These are phyloP conservation scores for Tanacetum coccineum DNA, from an alignment of 129 eudicot genomes.

Conservation along the genomic window DNA sequence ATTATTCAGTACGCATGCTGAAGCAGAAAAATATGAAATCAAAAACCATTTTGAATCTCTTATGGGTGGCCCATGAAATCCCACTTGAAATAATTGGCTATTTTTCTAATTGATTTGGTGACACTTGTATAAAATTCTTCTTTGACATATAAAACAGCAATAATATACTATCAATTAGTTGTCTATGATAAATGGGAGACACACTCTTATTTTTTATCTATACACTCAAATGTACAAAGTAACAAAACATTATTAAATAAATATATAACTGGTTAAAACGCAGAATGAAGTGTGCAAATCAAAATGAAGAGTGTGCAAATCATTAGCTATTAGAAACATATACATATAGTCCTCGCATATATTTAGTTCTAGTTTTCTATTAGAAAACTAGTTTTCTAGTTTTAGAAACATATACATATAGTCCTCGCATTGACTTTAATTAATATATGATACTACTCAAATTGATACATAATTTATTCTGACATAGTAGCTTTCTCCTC, in stretches of 20 bases:
- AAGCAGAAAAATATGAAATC: slow-evolving; percentile 8
- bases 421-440: neutral
- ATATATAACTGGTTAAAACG: too few species aligned
- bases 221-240: too few species aligned
- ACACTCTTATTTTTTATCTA: too few species aligned
- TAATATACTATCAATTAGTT: neutral
- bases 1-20: slow-evolving; percentile 28
- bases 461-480: slow-evolving; percentile 5
- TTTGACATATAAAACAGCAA: slow-evolving; percentile 19
- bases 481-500: too few species aligned
- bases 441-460: neutral
- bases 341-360: too few species aligned
- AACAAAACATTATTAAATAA: too few species aligned
- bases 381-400: too few species aligned
- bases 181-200: neutral
- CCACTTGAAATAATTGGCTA: slow-evolving; percentile 23
- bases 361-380: neutral
- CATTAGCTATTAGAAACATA: too few species aligned
- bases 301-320: too few species aligned
- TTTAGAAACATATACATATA: slow-evolving; percentile 12
- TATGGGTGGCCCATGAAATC: slow-evolving; percentile 31
- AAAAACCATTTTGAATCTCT: slow-evolving; percentile 10
- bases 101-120: slow-evolving; percentile 13
- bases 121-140: slow-evolving; percentile 17
- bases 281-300: too few species aligned